These are phyloP conservation scores for Taiwanofungus camphoratus DNA, from an alignment of 1,284 basidiomycete species.

Conservation along the genomic window DNA sequence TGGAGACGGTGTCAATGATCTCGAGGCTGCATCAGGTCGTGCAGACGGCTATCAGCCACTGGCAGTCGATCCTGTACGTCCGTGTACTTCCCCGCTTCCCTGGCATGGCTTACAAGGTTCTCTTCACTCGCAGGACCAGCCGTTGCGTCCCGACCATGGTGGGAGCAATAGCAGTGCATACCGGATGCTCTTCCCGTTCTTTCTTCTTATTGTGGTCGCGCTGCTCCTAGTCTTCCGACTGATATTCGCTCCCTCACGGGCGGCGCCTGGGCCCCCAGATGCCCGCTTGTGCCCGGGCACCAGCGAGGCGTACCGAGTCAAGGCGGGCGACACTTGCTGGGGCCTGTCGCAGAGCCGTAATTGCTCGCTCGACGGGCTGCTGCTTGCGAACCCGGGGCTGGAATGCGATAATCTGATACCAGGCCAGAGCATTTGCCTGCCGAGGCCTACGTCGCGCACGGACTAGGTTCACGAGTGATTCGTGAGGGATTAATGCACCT, in stretches of 20 bases:
- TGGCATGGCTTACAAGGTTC: conserved; percentile 3
- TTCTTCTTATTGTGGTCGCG: conserved; percentile 60
- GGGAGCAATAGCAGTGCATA: conserved; percentile 37
- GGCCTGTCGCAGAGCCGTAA: conserved; percentile 48
- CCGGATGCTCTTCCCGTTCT: conserved; percentile 65
- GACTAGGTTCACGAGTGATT: not conserved
- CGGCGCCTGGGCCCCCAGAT: conserved; percentile 19
- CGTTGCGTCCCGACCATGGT: conserved; percentile 27
- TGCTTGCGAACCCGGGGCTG: conserved; percentile 47
- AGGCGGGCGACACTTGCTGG: conserved; percentile 69
- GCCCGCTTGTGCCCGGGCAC: conserved; percentile 42
- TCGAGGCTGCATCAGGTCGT: conserved; percentile 49
- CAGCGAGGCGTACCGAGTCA: conserved; percentile 43
- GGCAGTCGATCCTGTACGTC: conserved; percentile 46
- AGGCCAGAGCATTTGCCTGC: conserved; percentile 52
- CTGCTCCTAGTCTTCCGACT: conserved; percentile 65
- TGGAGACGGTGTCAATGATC: conserved; percentile 36
- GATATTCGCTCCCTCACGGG: conserved; percentile 35
- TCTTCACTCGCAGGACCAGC: conserved; percentile 13
- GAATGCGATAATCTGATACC: conserved; percentile 54
- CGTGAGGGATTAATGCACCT: not conserved
- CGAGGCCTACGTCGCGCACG: not conserved
- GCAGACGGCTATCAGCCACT: conserved; percentile 53
- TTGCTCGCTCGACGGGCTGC: conserved; percentile 49
- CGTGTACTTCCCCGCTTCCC: conserved; percentile 1